Base-by-base conservation (phyloP, 768 basidiomycete genomes). In the Dacryopinax spathularia region DNA sequence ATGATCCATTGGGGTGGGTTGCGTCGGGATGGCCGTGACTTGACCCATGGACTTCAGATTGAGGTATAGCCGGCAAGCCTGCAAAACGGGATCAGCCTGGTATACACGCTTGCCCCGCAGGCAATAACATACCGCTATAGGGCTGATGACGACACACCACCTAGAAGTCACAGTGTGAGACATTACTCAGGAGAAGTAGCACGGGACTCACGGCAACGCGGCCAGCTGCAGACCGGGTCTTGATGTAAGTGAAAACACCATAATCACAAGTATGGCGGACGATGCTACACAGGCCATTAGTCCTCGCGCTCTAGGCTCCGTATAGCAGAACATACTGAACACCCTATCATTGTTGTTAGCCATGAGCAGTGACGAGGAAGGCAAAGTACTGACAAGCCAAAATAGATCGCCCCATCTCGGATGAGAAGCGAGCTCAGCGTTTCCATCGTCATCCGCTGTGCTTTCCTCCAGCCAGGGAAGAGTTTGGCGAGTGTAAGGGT, bases 141-240 rank as follows among this genome's bases (percentile, higher is more conserved):
- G 48, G 29, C 48, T 56, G 48, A 56, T 56, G 48, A 56, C 48
- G 48, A 56, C 48, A 20, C 48, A 56, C 48, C 48, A 56, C 29
- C 48, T 56, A 29, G 9, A 20, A n/a, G 36, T 37, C 36, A 37
- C n/a, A 10, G 36, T 10, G n/a, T 37, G 36, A 10, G 12, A 37
- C n/a, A n/a, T n/a, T 37, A n/a, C 10, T 37, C 36, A n/a, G 10
- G 12, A 37, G n/a, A 10, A 10, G 36, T 7, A 44, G 13, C 13
- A 22, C 43, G 22, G 7, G 43, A n/a, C 43, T 44, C 25, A 44
- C 43, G 43, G 48, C 9, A 56, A 29, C 6, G 48, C 25, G 7
- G 48, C 48, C 13, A 56, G 48, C 48, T 56, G 48, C 13, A 56
- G 48, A 13, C 48, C 48, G 9, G 48, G 48, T 10, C 48, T 22